Evolutionary conservation across 2,329 filamentous ascomycete genomes (phyloP).

Genomic region (Pyrenochaeta sp.): DNA sequence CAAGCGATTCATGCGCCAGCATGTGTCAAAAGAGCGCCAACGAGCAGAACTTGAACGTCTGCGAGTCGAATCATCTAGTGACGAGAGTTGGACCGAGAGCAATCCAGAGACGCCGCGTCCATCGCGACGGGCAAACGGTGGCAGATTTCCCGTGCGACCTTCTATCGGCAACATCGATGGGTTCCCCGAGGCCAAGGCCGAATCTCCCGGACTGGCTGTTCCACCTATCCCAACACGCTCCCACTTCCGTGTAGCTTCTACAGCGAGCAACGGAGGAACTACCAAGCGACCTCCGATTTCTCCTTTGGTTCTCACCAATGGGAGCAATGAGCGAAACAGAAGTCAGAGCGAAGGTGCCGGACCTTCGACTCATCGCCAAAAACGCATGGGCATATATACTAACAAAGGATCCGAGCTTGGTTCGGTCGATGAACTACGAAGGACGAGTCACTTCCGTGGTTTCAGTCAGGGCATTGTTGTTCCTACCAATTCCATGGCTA

Average conservation of each 20-base stretch:
- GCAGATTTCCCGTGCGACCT: conserved; percentile 71
- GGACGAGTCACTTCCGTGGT: conserved; percentile 63
- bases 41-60: conserved; percentile 41
- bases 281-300: conserved; percentile 76
- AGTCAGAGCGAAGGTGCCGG: conserved; percentile 68
- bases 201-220: conserved; percentile 50
- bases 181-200: conserved; percentile 53
- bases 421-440: conserved; percentile 60
- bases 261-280: conserved; percentile 65
- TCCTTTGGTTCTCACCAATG: conserved; percentile 71
- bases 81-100: conserved; percentile 66
- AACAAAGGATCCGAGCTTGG: conserved; percentile 63
- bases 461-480: conserved; percentile 64
- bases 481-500: conserved; percentile 29
- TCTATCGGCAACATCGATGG: conserved; percentile 71
- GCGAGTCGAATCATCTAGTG: conserved; percentile 55
- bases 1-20: conserved; percentile 63
- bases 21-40: conserved; percentile 46
- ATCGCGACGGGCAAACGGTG: conserved; percentile 62
- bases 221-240: conserved; percentile 83
- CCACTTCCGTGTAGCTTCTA: conserved; percentile 78
- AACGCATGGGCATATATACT: conserved; percentile 67
- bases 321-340: conserved; percentile 68
- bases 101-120: conserved; percentile 79
- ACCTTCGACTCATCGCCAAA: conserved; percentile 60